These are phyloP conservation scores for Globisporangium acanthophoron DNA, from an alignment of 352 stramenopile genomes.

Conservation along the genomic window DNA sequence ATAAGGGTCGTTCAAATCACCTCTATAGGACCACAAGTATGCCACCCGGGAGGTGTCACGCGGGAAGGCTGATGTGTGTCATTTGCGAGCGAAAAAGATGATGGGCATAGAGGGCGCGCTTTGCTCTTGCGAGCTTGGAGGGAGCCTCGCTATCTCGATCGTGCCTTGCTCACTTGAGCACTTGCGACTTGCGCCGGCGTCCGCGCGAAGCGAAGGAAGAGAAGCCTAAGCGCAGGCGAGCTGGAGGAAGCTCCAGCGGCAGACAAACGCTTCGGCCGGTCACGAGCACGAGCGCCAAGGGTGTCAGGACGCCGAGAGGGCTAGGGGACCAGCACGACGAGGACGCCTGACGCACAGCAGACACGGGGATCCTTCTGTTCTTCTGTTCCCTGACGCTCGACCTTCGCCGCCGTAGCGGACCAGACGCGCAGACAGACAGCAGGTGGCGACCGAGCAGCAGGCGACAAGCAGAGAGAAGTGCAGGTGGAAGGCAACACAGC, in stretches of 20 bases:
- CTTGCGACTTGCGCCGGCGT: too few species aligned
- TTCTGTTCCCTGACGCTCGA: background rate
- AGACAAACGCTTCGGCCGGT: too few species aligned
- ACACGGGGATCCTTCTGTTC: background rate
- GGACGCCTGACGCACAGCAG: background rate
- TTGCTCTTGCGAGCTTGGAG: background rate
- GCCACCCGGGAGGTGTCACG: background rate
- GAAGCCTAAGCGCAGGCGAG: too few species aligned
- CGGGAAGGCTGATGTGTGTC: background rate
- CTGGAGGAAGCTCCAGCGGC: background rate
- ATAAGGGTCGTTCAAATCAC: background rate
- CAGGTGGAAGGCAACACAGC: background rate
- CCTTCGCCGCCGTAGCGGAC: background rate
- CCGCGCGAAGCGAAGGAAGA: too few species aligned
- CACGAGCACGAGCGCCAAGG: too few species aligned
- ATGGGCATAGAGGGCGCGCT: background rate
- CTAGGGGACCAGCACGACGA: conserved; percentile 1
- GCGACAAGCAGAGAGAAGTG: background rate
- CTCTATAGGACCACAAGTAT: background rate
- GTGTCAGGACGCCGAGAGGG: background rate
- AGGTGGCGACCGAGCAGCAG: too few species aligned
- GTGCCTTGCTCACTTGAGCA: background rate
- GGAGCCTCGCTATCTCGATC: background rate
- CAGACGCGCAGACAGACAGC: background rate
- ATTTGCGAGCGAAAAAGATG: background rate